Percentiles rank a stretch among this genome's conserved stretches.
phyloP scores from a whole-genome alignment of 176 grass and related monocot genomes.

The Hordeum vulgare region DNA sequence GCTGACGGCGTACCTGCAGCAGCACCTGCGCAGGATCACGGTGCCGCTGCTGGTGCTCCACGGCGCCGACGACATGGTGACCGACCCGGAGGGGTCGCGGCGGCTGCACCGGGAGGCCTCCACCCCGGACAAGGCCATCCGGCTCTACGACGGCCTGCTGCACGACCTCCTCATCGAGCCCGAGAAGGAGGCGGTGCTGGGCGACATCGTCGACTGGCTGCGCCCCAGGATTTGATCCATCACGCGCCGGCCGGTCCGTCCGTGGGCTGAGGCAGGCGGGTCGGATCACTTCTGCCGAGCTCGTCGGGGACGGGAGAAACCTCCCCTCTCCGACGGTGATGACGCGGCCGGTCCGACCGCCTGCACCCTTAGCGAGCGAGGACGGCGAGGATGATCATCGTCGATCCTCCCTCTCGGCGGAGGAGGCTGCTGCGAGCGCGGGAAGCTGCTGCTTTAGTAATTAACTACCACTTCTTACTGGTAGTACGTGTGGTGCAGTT shows the following conservation, averaged over 20 bases:
- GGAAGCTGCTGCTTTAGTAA: background rate
- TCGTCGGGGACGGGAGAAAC: background rate
- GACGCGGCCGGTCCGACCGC: background rate
- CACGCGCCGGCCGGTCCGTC: too few species aligned
- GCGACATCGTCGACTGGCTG: slow-evolving; percentile 69
- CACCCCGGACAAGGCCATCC: slow-evolving; percentile 53
- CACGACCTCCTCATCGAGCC: slow-evolving; percentile 93
- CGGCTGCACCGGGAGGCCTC: slow-evolving; percentile 47
- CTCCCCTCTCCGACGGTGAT: slow-evolving; percentile 2
- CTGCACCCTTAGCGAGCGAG: background rate
- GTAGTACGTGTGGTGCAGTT: background rate
- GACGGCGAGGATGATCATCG: background rate
- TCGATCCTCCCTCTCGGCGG: slow-evolving; percentile 5
- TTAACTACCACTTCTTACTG: background rate
- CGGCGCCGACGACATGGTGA: slow-evolving; percentile 59
- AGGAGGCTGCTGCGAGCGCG: background rate
- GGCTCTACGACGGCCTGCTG: slow-evolving; percentile 50
- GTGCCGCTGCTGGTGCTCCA: slow-evolving; percentile 68
- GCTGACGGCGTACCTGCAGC: slow-evolving; percentile 54
- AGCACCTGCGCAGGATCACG: slow-evolving; percentile 35
- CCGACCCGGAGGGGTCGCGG: slow-evolving; percentile 55
- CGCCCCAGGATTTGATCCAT: slow-evolving; percentile 33
- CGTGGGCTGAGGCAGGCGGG: background rate
- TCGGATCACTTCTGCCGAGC: slow-evolving; percentile 10
- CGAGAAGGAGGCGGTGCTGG: slow-evolving; percentile 52